Conservation (phyloP, 495 filamentous ascomycete genomes). For the Thozetella sp. region DNA sequence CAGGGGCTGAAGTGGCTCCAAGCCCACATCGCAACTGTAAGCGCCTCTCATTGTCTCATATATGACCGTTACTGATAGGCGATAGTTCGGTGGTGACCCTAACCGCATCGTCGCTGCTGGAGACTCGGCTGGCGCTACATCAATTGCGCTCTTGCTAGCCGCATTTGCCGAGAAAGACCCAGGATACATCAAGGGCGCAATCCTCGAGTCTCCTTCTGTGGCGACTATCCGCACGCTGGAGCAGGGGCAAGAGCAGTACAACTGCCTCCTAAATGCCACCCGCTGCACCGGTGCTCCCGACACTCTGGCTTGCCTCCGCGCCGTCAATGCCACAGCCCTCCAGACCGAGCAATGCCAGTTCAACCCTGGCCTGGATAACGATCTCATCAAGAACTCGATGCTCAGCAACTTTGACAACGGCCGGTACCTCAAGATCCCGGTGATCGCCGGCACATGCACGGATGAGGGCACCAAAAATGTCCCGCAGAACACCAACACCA, state of each 20-base stretch:
- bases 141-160: conserved; percentile 29
- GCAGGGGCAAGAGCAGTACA: conserved; percentile 56
- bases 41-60: conserved; percentile 1
- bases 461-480: conserved; percentile 63
- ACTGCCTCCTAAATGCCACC: conserved; percentile 50
- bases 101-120: conserved; percentile 59
- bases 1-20: conserved; percentile 60
- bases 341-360: conserved; percentile 57
- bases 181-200: conserved; percentile 53
- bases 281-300: conserved; percentile 42
- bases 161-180: conserved; percentile 39
- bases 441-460: conserved; percentile 60
- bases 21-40: conserved; percentile 49
- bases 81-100: conserved; percentile 61
- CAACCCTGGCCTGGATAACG: conserved; percentile 53
- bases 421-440: conserved; percentile 57
- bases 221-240: conserved; percentile 47
- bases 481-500: conserved; percentile 35
- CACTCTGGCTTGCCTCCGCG: conserved; percentile 54
- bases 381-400: conserved; percentile 54
- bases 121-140: conserved; percentile 53
- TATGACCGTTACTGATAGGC: conserved; percentile 4
- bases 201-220: conserved; percentile 59
- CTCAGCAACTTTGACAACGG: conserved; percentile 50
- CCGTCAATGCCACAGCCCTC: conserved; percentile 38